Conservation (phyloP, 2,329 filamentous ascomycete genomes). For the Beauveria sp. region DNA sequence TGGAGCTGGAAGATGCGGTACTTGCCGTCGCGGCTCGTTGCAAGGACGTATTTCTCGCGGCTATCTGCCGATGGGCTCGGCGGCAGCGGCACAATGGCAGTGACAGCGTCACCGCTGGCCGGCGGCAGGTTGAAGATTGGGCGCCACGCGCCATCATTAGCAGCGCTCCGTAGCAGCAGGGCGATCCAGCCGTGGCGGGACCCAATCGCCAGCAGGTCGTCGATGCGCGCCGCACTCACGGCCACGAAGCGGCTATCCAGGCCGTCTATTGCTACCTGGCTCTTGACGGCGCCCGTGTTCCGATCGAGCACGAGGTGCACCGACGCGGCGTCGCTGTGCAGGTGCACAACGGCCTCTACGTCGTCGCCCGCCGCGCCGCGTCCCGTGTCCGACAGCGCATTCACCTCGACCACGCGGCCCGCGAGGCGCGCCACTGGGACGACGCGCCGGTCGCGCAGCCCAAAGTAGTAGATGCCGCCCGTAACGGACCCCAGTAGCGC, state of each 20-base stretch:
- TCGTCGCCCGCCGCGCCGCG: background rate
- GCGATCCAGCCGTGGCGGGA: conserved; percentile 45
- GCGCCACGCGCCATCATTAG: conserved; percentile 19
- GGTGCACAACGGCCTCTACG: conserved; percentile 35
- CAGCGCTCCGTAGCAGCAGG: conserved; percentile 18
- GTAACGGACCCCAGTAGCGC: conserved; percentile 42
- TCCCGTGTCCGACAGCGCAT: conserved; percentile 25
- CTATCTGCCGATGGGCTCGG: conserved; percentile 12
- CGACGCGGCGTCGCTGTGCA: conserved; percentile 38
- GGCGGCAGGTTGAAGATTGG: conserved; percentile 29
- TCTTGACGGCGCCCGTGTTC: conserved; percentile 21
- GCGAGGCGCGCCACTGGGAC: conserved; percentile 30
- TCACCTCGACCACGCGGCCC: conserved; percentile 45
- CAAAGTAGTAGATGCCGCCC: conserved; percentile 41
- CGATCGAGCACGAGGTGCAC: conserved; percentile 33
- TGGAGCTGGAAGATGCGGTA: conserved; percentile 56
- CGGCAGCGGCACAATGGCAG: conserved; percentile 48
- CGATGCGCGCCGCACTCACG: conserved; percentile 36
- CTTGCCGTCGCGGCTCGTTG: conserved; percentile 69
- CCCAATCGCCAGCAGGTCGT: conserved; percentile 41
- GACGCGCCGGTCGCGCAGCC: conserved; percentile 21
- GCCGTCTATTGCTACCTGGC: conserved; percentile 24
- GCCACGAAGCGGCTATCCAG: conserved; percentile 43
- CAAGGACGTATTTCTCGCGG: conserved; percentile 46
- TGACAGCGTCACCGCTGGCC: conserved; percentile 57